Conservation (phyloP, 495 filamentous ascomycete genomes). For the Trichoderma parareesei region DNA sequence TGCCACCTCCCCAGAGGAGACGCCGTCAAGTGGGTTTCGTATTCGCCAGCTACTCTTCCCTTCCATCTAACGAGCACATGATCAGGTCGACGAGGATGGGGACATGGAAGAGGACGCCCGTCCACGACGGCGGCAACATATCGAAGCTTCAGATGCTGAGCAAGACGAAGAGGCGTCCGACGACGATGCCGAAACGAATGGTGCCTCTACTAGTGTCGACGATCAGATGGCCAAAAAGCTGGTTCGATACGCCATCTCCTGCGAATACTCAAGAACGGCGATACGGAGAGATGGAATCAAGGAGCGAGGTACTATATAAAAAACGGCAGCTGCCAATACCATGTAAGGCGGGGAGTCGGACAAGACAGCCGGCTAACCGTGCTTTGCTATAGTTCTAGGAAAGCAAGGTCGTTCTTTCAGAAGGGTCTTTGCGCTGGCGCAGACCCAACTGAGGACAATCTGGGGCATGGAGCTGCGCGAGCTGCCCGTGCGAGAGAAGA, state of each 20-base stretch:
- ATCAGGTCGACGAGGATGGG: conserved; percentile 14
- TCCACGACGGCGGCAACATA: conserved; percentile 10
- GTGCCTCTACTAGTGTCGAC: conserved; percentile 25
- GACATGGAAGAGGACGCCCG: conserved; percentile 21
- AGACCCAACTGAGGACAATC: conserved; percentile 49
- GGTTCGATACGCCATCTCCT: conserved; percentile 79
- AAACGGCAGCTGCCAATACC: background rate
- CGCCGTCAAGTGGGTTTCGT: conserved; percentile 12
- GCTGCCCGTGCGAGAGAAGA: conserved; percentile 70
- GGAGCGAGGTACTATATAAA: conserved; percentile 48
- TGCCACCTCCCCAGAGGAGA: conserved; percentile 21
- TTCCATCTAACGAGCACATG: conserved; percentile 7
- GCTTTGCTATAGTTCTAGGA: conserved; percentile 37
- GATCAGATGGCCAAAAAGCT: conserved; percentile 79
- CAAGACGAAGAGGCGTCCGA: conserved; percentile 21
- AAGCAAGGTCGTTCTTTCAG: conserved; percentile 55
- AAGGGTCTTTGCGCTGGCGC: conserved; percentile 58
- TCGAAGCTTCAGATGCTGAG: conserved; percentile 14
- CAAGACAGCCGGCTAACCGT: conserved; percentile 9
- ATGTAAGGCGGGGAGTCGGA: background rate
- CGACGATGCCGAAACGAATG: conserved; percentile 32
- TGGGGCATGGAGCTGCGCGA: conserved; percentile 88
- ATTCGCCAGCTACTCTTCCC: background rate
- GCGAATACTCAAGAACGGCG: conserved; percentile 74
- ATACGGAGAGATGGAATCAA: conserved; percentile 73